Conservation (phyloP, 305 asterid genomes). For the Lippia alba region DNA sequence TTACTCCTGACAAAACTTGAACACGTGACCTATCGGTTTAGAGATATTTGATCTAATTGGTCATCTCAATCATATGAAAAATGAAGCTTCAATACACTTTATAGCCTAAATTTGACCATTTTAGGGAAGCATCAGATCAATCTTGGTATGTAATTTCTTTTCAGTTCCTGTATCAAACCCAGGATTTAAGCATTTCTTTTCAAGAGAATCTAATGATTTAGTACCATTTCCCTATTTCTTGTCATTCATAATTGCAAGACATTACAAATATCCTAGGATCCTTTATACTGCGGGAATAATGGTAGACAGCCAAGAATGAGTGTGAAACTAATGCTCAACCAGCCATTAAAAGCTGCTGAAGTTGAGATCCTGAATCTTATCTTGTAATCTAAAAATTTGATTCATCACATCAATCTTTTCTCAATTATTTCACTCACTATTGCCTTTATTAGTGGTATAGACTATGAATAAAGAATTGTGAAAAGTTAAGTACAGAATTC, state of each 20-base stretch:
- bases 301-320: constrained; percentile 23
- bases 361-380: constrained; percentile 24
- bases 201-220: background rate
- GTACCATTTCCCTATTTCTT: background rate
- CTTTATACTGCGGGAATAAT: background rate
- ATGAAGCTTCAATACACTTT: no score
- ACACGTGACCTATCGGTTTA: no score
- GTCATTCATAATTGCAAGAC: background rate
- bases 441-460: constrained; percentile 2
- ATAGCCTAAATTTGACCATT: no score
- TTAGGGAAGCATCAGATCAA: no score
- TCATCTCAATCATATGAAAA: no score
- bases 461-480: constrained; percentile 1
- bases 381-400: constrained; percentile 17
- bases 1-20: no score
- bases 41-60: no score
- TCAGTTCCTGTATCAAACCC: no score
- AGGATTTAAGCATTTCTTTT: no score
- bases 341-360: constrained; percentile 27
- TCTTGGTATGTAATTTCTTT: no score
- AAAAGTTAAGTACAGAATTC: background rate
- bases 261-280: constrained; percentile 16
- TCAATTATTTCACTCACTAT: constrained; percentile 17
- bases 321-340: background rate
- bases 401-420: constrained; percentile 35